These are phyloP conservation scores for Crithidia mellificae DNA, from an alignment of 208 protist genomes.

Conservation along the genomic window DNA sequence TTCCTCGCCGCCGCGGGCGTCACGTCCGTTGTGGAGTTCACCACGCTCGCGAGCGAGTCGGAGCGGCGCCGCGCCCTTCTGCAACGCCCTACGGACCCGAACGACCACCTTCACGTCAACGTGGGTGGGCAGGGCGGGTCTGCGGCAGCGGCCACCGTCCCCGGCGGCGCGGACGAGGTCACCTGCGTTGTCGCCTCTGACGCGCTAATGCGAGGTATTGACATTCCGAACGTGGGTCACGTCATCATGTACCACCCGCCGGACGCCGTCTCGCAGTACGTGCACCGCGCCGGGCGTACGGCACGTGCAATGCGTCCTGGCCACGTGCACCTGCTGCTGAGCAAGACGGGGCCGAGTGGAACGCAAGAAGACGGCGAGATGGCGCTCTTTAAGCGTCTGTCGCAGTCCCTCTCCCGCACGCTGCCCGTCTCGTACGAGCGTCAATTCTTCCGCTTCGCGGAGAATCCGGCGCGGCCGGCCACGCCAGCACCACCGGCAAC, in stretches of 20 bases:
- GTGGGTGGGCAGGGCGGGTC: no score
- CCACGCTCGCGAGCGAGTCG: conserved; percentile 68
- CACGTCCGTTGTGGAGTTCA: conserved; percentile 76
- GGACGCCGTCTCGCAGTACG: conserved; percentile 93
- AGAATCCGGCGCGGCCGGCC: conserved; percentile 22
- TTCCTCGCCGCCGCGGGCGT: conserved; percentile 81
- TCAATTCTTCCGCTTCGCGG: conserved; percentile 79
- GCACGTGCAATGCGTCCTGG: conserved; percentile 91
- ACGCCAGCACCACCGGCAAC: conserved; percentile 7
- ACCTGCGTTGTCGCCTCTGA: conserved; percentile 83
- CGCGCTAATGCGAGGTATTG: conserved; percentile 90
- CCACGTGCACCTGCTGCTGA: conserved; percentile 80
- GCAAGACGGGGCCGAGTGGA: conserved; percentile 66
- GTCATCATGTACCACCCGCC: conserved; percentile 93
- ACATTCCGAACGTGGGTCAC: conserved; percentile 83
- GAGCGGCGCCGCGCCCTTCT: conserved; percentile 78
- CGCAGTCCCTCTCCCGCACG: conserved; percentile 52
- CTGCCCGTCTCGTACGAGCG: conserved; percentile 78
- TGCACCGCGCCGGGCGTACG: conserved; percentile 96
- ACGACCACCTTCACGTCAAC: no score
- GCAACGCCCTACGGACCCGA: conserved; percentile 7
- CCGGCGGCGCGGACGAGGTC: background rate
- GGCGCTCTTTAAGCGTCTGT: conserved; percentile 62
- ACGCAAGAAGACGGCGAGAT: conserved; percentile 75
- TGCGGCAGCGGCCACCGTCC: no score